Evolutionary conservation across 441 rosid species (phyloP), one percentile per base, ranked within the genome.

Genomic region (Mallotus japonicus): DNA sequence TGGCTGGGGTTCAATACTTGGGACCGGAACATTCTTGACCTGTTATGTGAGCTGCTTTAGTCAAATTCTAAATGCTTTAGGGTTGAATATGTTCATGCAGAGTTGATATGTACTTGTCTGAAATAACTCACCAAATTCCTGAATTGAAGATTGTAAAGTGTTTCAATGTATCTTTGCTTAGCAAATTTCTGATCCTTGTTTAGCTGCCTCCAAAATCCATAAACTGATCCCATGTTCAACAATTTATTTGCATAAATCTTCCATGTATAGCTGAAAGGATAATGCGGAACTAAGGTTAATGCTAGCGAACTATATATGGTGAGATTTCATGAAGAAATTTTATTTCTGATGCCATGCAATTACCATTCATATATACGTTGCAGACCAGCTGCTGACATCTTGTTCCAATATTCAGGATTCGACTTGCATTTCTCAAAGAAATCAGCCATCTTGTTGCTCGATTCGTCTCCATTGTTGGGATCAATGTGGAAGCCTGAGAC

Each of bases 401-500:
- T 72, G 67, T 83, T 83, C 98, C 98, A 95, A 67, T 82, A 78
- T 56, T 72, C 86, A 53, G 83, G 72, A 79, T 90, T 93, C 8
- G 34, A 55, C 71, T 79, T 80, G 83, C 98, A 90, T 50, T 81
- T 87, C 67, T 86, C 91, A 24, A 95, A 95, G 88, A 95, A 95
- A 73, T 90, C 92, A 6, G 84, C 91, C 9, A 92, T 91, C 70
- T 73, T 91, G 54, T 81, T 77, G 76, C 90, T 85, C 46, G 97
- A 86, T 22, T 87, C 91, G 7, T 92, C 92, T 0, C 98, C 98
- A 69, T 88, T 86, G 81, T 84, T 87, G 0, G 99, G 99, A 80
- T 92, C 91, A 15, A 91, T 84, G 75, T 88, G 96, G 81, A 92
- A 95, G 37, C 99, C 98, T 6, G 97, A 95, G 72, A 91, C 78